Evolutionary conservation across 2,329 filamentous ascomycete species (phyloP), one percentile per base, ranked within the genome.

Genomic region (Colletotrichum higginsianum): DNA sequence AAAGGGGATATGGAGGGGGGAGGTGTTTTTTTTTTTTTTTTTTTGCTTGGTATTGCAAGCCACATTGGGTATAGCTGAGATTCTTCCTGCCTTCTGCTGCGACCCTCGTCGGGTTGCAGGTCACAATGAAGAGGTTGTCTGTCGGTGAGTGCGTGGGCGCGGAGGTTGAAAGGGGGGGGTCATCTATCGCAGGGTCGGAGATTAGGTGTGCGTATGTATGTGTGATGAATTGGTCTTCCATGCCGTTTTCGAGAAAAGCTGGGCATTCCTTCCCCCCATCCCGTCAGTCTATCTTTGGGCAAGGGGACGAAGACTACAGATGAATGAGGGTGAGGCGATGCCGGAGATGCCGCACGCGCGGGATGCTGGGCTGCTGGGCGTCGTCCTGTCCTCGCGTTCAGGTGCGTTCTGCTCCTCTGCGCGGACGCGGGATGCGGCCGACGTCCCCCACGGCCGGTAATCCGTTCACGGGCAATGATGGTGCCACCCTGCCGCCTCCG

Each of bases 141-240:
- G 23, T 35, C 50, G 23, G 50, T 53, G 26, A 53, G 50, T 26
- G 23, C 15, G 15, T 8, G 15, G 42, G 15, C 26, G 26, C 18
- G 15, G 15, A 18, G 7, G 50, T 44, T 44, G 15, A 44, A 6
- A 15, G 13, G 13, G 42, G n/a, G 12, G 49, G 49, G 23, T 52
- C 42, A 15, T 26, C 50, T n/a, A 53, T 53, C 26, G 23, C 50
- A n/a, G 50, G 15, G 11, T 15, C 9, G 50, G 26, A 35, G 26
- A 53, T 18, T n/a, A 30, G 15, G 49, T 16, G 13, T 16, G 23
- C 2, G n/a, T 23, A 11, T 12, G 47, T 30, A 11, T 12, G 47
- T 30, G 50, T 53, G 50, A 53, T 53, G 50, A 53, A 26, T 35
- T 53, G 50, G 50, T 26, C 23, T 53, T 53, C 50, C 26, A 53